These are phyloP conservation scores for Exophiala alcalophila DNA, from an alignment of 2,329 filamentous ascomycete species.

Conservation along the genomic window DNA sequence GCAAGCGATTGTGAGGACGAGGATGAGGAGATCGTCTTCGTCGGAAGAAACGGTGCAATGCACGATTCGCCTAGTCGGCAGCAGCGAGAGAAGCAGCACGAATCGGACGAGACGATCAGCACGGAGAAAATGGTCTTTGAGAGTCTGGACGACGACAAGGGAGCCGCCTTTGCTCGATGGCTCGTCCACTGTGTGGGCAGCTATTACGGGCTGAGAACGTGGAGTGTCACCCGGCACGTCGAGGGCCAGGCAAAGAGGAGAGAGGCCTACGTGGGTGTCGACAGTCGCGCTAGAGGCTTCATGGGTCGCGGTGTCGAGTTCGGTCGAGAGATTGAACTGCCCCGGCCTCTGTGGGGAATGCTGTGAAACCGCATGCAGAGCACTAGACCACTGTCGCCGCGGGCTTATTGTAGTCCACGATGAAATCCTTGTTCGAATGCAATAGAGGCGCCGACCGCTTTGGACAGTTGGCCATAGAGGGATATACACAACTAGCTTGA, in stretches of 20 bases:
- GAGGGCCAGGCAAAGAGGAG: constrained; percentile 23
- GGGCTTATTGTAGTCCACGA: too few species aligned
- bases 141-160: constrained; percentile 68
- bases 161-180: constrained; percentile 86
- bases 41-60: constrained; percentile 67
- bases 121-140: constrained; percentile 75
- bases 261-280: constrained; percentile 77
- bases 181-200: constrained; percentile 86
- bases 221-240: constrained; percentile 55
- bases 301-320: constrained; percentile 29
- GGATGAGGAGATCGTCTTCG: constrained; percentile 93
- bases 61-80: constrained; percentile 56
- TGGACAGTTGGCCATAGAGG: too few species aligned
- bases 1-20: constrained; percentile 41
- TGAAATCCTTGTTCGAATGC: too few species aligned
- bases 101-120: constrained; percentile 40
- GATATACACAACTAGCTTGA: too few species aligned
- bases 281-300: constrained; percentile 42
- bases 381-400: too few species aligned
- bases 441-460: too few species aligned
- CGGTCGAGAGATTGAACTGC: constrained; percentile 32
- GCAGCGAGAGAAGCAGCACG: constrained; percentile 49
- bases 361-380: too few species aligned
- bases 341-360: constrained; percentile 36
- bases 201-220: constrained; percentile 87